Conservation (phyloP, 768 basidiomycete species). For the Dioszegia aurantiaca region DNA sequence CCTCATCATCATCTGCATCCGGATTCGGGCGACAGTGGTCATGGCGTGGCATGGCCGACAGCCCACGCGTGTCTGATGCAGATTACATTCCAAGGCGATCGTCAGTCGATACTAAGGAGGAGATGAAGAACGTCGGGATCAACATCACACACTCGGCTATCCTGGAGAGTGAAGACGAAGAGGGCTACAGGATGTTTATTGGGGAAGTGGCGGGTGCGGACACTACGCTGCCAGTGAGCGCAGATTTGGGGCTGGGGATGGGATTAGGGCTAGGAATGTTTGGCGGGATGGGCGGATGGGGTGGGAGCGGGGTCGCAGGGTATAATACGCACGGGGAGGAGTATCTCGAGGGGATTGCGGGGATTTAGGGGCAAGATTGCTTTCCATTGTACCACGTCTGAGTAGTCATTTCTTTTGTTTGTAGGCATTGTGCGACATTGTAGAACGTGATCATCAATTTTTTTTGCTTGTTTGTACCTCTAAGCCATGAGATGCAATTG, state of each 20-base stretch:
- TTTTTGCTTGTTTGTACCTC: slow-evolving; percentile 1
- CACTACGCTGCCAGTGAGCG: not conserved
- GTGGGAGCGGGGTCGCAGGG: not conserved
- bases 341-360: not conserved
- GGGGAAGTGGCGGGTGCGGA: slow-evolving; percentile 33
- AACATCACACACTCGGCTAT: slow-evolving; percentile 42
- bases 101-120: not conserved
- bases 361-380: not conserved
- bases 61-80: not conserved
- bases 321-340: slow-evolving; percentile 3
- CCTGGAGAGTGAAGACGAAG: slow-evolving; percentile 42
- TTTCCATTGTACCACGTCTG: no score
- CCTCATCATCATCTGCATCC: not conserved
- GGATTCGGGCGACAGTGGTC: not conserved
- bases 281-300: slow-evolving; percentile 3
- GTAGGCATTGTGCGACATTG: no score
- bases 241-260: slow-evolving; percentile 13
- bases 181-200: slow-evolving; percentile 43
- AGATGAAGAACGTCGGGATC: slow-evolving; percentile 16
- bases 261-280: slow-evolving; percentile 17
- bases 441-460: no score
- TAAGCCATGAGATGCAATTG: no score
- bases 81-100: not conserved
- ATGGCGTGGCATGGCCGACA: not conserved
- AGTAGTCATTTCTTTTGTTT: no score